Conservation (phyloP, 2,329 filamentous ascomycete genomes). For the Erysiphe pulchra region DNA sequence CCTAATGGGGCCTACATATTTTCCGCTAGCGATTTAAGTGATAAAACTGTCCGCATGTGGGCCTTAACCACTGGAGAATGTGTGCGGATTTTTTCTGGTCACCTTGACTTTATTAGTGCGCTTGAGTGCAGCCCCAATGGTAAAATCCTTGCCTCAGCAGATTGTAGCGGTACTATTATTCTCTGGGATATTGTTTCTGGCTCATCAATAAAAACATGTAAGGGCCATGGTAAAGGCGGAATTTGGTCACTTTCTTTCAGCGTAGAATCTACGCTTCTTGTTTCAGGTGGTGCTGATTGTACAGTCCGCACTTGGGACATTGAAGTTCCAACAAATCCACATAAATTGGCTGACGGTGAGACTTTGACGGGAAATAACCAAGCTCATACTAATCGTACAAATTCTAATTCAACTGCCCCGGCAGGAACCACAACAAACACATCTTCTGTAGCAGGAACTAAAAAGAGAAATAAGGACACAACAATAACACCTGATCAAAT, state of each 20-base stretch:
- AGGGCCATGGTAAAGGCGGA: slow-evolving; percentile 77
- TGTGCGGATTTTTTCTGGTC: slow-evolving; percentile 77
- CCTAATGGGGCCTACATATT: slow-evolving; percentile 86
- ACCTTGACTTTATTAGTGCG: slow-evolving; percentile 65
- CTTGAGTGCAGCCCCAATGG: slow-evolving; percentile 71
- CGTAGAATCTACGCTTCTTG: slow-evolving; percentile 71
- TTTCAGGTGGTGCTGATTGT: slow-evolving; percentile 74
- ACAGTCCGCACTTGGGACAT: slow-evolving; percentile 57
- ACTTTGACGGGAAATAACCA: slow-evolving; percentile 17
- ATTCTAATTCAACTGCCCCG: slow-evolving; percentile 13
- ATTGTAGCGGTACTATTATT: slow-evolving; percentile 69
- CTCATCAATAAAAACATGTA: slow-evolving; percentile 68
- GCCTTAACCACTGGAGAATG: slow-evolving; percentile 66
- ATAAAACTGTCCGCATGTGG: slow-evolving; percentile 96
- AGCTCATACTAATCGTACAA: slow-evolving; percentile 22
- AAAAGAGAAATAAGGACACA: slow-evolving; percentile 75
- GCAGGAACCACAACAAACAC: not conserved
- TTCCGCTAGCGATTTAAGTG: slow-evolving; percentile 59
- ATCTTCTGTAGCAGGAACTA: slow-evolving; percentile 14
- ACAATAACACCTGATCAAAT: slow-evolving; percentile 85
- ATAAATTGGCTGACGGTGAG: slow-evolving; percentile 23
- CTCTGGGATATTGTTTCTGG: slow-evolving; percentile 88
- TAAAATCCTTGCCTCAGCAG: slow-evolving; percentile 72
- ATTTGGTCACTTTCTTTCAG: slow-evolving; percentile 88
- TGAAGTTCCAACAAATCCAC: slow-evolving; percentile 39